Conservation (phyloP, 2,329 filamentous ascomycete genomes). For the Fusarium gaditjirri region DNA sequence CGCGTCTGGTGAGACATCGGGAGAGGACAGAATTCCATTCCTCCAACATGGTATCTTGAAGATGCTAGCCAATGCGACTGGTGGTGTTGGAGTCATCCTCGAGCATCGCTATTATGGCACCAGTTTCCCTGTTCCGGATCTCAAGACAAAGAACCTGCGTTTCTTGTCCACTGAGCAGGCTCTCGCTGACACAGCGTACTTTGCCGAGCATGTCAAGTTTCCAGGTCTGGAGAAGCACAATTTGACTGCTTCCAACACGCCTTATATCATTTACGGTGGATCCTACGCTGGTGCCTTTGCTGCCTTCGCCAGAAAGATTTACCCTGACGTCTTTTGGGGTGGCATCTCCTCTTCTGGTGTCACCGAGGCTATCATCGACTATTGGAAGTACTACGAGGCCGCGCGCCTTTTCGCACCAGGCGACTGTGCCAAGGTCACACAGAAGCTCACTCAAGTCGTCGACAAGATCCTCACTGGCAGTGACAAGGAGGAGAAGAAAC, state of each 20-base stretch:
- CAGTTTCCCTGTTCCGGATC: constrained; percentile 74
- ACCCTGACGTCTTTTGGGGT: constrained; percentile 82
- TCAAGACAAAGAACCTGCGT: constrained; percentile 75
- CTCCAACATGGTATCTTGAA: constrained; percentile 82
- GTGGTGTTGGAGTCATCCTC: constrained; percentile 81
- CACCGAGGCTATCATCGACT: constrained; percentile 80
- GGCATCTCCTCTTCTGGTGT: constrained; percentile 85
- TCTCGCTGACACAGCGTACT: constrained; percentile 83
- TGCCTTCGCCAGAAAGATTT: constrained; percentile 78
- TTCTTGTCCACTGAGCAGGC: constrained; percentile 88
- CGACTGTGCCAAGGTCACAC: constrained; percentile 72
- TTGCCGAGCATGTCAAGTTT: constrained; percentile 78
- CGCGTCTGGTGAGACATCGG: constrained; percentile 75
- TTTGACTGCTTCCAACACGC: constrained; percentile 71
- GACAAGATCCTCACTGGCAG: constrained; percentile 62
- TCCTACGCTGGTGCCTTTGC: constrained; percentile 85
- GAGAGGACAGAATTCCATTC: constrained; percentile 71
- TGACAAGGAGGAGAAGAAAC: constrained; percentile 54
- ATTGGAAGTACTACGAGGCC: constrained; percentile 71
- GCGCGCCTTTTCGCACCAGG: constrained; percentile 61
- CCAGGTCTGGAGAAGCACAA: constrained; percentile 74
- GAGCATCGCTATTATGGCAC: constrained; percentile 90
- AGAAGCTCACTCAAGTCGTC: constrained; percentile 63
- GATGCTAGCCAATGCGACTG: constrained; percentile 74
- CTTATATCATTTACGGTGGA: constrained; percentile 85